Evolutionary conservation across 1,139 yeast species (phyloP).

Genomic region (Yamadazyma blattariae): DNA sequence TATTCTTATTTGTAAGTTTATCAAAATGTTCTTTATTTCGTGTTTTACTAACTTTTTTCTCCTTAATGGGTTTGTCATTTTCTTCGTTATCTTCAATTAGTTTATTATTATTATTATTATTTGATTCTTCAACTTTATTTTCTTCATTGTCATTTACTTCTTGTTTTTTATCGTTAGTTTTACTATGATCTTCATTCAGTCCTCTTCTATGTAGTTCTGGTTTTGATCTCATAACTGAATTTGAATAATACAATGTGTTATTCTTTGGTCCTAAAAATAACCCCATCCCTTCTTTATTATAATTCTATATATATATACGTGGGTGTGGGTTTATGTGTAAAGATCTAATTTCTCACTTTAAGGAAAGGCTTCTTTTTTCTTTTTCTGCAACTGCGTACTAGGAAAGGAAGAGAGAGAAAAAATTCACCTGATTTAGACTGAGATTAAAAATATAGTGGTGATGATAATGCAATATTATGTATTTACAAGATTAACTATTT

Average conservation of each 20-base stretch:
- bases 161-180: neutral
- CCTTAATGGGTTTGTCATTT: conserved; percentile 5
- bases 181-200: conserved; percentile 5
- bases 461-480: no score
- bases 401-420: no score
- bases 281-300: conserved; percentile 13
- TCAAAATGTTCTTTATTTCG: conserved; percentile 19
- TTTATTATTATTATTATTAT: neutral
- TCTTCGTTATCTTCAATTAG: no score
- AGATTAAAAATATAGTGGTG: no score
- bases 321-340: no score
- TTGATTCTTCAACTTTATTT: conserved; percentile 1
- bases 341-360: no score
- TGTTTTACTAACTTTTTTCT: conserved; percentile 12
- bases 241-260: conserved; percentile 9
- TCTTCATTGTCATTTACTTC: conserved; percentile 1
- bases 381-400: no score
- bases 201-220: conserved; percentile 14
- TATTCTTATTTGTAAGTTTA: conserved; percentile 36
- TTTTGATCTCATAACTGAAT: conserved; percentile 14
- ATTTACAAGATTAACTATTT: no score
- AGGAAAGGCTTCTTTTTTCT: no score
- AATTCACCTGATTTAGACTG: no score
- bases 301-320: neutral
- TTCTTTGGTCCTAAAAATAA: conserved; percentile 13